Percentiles rank a stretch among this genome's conserved stretches.
Evolutionary conservation across 2,329 filamentous ascomycete genomes (phyloP).

Genomic region (Cladophialophora chaetospira): DNA sequence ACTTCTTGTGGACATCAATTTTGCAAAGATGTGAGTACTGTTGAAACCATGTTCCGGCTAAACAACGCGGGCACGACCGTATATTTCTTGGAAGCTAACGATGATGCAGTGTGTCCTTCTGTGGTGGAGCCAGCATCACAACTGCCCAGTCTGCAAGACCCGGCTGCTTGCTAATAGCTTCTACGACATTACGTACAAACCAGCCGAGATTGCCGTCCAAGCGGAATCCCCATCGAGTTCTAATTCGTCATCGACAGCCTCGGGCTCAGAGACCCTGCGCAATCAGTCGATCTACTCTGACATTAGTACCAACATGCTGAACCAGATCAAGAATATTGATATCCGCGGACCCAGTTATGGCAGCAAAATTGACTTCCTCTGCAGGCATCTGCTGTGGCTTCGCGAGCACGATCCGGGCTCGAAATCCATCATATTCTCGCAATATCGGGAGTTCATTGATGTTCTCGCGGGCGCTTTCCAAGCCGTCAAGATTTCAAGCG

Average conservation of each 20-base stretch:
- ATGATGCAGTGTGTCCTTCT: conserved; percentile 76
- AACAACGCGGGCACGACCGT: too few species aligned
- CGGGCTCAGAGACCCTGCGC: conserved; percentile 34
- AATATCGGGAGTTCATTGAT: conserved; percentile 78
- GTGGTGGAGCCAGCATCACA: conserved; percentile 75
- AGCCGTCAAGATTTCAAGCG: conserved; percentile 71
- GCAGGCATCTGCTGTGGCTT: conserved; percentile 82
- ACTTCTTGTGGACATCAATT: conserved; percentile 6
- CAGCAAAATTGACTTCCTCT: conserved; percentile 84
- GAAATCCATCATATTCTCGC: conserved; percentile 93
- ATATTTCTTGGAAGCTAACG: too few species aligned
- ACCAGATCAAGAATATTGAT: conserved; percentile 80
- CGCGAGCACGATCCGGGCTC: conserved; percentile 79
- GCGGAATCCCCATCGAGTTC: conserved; percentile 44
- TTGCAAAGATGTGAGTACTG: too few species aligned
- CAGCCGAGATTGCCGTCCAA: conserved; percentile 69
- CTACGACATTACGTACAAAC: conserved; percentile 82
- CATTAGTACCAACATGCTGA: conserved; percentile 70
- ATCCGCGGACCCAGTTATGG: conserved; percentile 70
- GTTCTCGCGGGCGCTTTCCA: conserved; percentile 71
- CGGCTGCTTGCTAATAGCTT: conserved; percentile 67
- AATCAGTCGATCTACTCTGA: conserved; percentile 70
- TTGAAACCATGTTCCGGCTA: too few species aligned
- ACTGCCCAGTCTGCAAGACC: conserved; percentile 83
- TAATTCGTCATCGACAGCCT: conserved; percentile 3